Conservation (phyloP, 2,329 filamentous ascomycete genomes). For the Trichoderma hamatum region DNA sequence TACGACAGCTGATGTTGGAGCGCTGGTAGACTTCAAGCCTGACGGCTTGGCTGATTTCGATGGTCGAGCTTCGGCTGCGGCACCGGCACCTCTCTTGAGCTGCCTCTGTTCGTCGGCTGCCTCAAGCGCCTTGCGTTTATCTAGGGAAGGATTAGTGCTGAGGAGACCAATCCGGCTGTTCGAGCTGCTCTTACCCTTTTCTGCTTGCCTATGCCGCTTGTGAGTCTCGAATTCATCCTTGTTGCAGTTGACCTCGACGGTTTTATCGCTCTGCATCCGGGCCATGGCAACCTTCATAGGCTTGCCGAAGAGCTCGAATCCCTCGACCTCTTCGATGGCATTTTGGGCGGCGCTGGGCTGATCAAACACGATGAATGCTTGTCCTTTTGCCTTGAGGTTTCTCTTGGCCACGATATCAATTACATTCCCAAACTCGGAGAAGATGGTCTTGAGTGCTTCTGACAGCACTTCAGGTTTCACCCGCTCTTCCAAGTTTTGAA, state of each 20-base stretch:
- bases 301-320: conserved; percentile 91
- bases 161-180: background rate
- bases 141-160: conserved; percentile 40
- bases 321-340: conserved; percentile 87
- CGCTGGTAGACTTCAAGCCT: conserved; percentile 76
- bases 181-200: conserved; percentile 71
- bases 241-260: conserved; percentile 72
- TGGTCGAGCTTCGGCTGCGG: conserved; percentile 57
- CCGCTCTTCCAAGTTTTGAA: conserved; percentile 88
- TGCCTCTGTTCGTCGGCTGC: conserved; percentile 77
- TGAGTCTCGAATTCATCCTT: conserved; percentile 84
- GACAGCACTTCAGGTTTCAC: conserved; percentile 80
- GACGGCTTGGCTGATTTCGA: conserved; percentile 63
- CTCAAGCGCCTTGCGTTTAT: conserved; percentile 80
- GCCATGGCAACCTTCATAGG: conserved; percentile 85
- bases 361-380: conserved; percentile 94
- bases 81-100: conserved; percentile 63
- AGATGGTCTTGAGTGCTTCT: conserved; percentile 73
- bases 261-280: conserved; percentile 83
- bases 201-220: conserved; percentile 79
- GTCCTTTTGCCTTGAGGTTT: conserved; percentile 89
- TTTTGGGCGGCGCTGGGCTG: conserved; percentile 73
- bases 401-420: conserved; percentile 86
- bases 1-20: conserved; percentile 70
- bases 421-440: conserved; percentile 84